Evolutionary conservation across 495 filamentous ascomycete species (phyloP).

Genomic region (Penicillium soppii): DNA sequence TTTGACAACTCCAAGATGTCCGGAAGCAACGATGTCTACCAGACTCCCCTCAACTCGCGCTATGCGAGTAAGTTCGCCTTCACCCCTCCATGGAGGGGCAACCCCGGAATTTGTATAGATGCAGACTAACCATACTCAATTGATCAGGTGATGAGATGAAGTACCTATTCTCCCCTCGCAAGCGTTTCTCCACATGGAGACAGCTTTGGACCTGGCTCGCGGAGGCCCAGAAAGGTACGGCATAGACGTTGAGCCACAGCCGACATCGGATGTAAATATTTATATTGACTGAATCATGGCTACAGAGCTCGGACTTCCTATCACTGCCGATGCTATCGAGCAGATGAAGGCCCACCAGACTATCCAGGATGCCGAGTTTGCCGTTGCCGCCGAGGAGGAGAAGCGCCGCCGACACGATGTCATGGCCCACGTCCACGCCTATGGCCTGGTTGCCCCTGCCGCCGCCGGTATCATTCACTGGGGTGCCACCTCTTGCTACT

Average conservation of each 20-base stretch:
- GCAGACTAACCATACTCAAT: constrained; percentile 20
- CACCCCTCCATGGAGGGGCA: constrained; percentile 14
- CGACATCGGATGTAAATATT: constrained; percentile 18
- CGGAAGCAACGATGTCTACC: constrained; percentile 61
- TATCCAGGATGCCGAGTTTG: constrained; percentile 79
- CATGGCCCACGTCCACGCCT: constrained; percentile 74
- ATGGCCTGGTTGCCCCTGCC: constrained; percentile 69
- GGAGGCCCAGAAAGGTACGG: constrained; percentile 70
- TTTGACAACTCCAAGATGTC: constrained; percentile 48
- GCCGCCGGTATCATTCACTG: constrained; percentile 88
- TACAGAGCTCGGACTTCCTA: constrained; percentile 52
- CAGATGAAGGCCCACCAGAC: constrained; percentile 71
- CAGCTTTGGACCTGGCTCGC: constrained; percentile 81
- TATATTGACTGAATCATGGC: constrained; percentile 28
- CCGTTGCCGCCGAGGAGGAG: constrained; percentile 75
- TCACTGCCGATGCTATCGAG: constrained; percentile 67
- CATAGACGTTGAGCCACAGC: constrained; percentile 2
- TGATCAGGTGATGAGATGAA: constrained; percentile 48
- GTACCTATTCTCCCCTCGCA: constrained; percentile 67
- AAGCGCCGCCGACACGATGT: constrained; percentile 71
- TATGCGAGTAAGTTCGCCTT: constrained; percentile 60
- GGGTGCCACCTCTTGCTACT: constrained; percentile 65
- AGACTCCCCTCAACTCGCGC: constrained; percentile 71
- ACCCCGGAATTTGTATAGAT: constrained; percentile 2
- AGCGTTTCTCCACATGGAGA: constrained; percentile 74